These are phyloP conservation scores for Didymellaceae sp. DNA, from an alignment of 2,329 filamentous ascomycete species.

Conservation along the genomic window DNA sequence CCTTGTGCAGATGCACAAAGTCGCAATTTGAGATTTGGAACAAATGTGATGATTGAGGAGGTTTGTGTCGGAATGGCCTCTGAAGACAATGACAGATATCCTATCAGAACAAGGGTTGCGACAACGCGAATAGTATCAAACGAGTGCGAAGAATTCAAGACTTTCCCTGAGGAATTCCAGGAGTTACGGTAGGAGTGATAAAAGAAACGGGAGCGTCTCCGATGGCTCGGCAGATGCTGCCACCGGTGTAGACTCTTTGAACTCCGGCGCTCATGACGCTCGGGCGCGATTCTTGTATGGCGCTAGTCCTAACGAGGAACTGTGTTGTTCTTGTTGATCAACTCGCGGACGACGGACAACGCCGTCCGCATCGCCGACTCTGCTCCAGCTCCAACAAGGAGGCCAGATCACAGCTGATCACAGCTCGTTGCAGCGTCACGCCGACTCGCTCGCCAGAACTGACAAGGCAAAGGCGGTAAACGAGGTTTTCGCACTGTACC, in stretches of 20 bases:
- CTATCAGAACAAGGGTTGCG: neutral
- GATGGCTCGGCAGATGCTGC: slow-evolving; percentile 17
- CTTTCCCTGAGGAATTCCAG: neutral
- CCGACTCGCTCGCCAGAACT: too few species aligned
- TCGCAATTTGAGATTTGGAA: too few species aligned
- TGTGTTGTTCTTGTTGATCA: too few species aligned
- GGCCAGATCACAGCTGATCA: too few species aligned
- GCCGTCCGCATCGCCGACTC: too few species aligned
- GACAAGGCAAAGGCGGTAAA: too few species aligned
- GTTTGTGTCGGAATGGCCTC: neutral
- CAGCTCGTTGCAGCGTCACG: too few species aligned
- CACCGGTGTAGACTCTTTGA: too few species aligned
- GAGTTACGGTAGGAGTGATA: slow-evolving; percentile 4
- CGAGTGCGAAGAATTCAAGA: slow-evolving; percentile 1
- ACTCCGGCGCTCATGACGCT: too few species aligned
- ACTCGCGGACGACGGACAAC: neutral
- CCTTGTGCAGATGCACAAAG: slow-evolving; percentile 8
- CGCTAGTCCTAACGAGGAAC: slow-evolving; percentile 11
- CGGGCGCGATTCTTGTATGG: neutral
- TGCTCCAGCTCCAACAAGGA: too few species aligned
- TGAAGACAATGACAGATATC: too few species aligned
- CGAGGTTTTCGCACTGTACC: slow-evolving; percentile 6
- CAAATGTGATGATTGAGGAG: too few species aligned
- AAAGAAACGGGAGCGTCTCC: slow-evolving; percentile 10
- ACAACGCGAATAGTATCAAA: slow-evolving; percentile 1